Conservation (phyloP, 1,284 basidiomycete species). For the Tilletia caries region DNA sequence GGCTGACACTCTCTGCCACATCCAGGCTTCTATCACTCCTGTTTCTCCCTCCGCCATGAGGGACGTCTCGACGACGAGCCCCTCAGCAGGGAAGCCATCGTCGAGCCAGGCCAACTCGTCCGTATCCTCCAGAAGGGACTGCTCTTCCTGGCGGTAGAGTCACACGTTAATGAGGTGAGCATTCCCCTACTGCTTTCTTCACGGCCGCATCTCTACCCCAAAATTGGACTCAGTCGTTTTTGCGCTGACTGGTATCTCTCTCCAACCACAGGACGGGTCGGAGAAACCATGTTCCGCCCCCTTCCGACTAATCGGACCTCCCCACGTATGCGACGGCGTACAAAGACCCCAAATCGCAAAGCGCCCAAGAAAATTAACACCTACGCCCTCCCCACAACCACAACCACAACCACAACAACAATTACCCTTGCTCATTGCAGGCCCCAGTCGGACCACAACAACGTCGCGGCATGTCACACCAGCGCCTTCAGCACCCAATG, state of each 20-base stretch:
- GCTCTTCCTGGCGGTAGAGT: conserved; percentile 48
- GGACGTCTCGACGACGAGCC: conserved; percentile 48
- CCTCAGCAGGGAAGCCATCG: conserved; percentile 42
- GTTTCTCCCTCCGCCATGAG: conserved; percentile 49
- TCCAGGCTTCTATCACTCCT: conserved; percentile 42
- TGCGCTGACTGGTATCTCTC: background rate
- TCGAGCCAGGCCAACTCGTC: conserved; percentile 48
- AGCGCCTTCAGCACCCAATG: background rate
- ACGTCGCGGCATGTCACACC: background rate
- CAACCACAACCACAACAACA: background rate
- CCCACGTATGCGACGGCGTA: conserved; percentile 46
- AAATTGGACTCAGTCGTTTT: background rate
- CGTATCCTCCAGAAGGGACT: conserved; percentile 48
- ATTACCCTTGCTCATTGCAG: background rate
- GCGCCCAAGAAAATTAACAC: conserved; percentile 10
- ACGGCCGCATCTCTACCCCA: background rate
- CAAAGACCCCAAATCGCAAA: conserved; percentile 21
- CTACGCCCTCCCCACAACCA: conserved; percentile 14
- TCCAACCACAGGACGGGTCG: conserved; percentile 31
- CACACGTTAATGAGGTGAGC: conserved; percentile 31
- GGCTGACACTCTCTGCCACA: background rate
- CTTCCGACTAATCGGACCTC: conserved; percentile 40
- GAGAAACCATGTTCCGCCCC: conserved; percentile 44
- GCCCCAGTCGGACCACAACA: background rate
- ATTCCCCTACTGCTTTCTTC: background rate